These are phyloP conservation scores for Glonium stellatum DNA, from an alignment of 495 filamentous ascomycete genomes.

Conservation along the genomic window DNA sequence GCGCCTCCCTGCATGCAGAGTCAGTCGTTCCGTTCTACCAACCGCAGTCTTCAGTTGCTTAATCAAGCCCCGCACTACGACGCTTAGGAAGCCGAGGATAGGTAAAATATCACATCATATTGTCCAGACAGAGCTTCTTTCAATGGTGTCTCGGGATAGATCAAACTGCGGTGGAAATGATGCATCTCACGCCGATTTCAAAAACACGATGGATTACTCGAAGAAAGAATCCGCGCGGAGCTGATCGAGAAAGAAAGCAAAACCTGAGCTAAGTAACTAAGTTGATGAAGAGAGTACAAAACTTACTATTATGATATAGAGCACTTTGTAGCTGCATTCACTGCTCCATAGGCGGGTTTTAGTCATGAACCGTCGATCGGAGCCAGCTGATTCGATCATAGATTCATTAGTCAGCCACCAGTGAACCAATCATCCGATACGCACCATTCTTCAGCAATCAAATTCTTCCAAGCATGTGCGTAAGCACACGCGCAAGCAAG, in stretches of 20 bases:
- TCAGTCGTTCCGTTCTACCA: not conserved
- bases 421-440: not conserved
- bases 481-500: not conserved
- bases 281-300: not conserved
- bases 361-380: not conserved
- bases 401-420: not conserved
- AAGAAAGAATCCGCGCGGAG: not conserved
- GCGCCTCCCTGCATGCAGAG: not conserved
- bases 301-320: not conserved
- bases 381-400: not conserved
- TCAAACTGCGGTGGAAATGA: not conserved
- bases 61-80: not conserved
- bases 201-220: not conserved
- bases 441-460: not conserved
- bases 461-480: not conserved
- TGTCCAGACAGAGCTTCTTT: not conserved
- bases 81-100: not conserved
- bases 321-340: not conserved
- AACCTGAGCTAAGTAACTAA: not conserved
- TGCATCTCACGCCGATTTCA: not conserved
- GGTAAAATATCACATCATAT: not conserved
- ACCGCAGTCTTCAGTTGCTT: not conserved
- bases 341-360: not conserved
- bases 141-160: not conserved
- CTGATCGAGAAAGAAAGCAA: not conserved